phyloP scores from a whole-genome alignment of 768 basidiomycete species.

The Russula olivacea region DNA sequence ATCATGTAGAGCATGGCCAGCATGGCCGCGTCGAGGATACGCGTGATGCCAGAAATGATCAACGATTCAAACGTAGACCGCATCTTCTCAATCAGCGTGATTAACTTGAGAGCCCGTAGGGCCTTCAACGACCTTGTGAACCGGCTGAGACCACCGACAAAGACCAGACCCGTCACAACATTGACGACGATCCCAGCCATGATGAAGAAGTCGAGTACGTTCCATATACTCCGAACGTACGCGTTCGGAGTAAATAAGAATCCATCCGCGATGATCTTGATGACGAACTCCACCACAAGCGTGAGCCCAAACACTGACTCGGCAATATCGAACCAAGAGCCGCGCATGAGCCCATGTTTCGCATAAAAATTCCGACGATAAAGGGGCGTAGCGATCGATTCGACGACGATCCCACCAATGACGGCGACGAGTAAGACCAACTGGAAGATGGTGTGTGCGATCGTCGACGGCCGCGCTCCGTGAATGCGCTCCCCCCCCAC shows the following conservation, averaged over 20 bases:
- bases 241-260: slow-evolving; percentile 88
- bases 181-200: slow-evolving; percentile 73
- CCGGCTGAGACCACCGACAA: slow-evolving; percentile 75
- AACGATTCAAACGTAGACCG: slow-evolving; percentile 80
- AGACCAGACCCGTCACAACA: slow-evolving; percentile 61
- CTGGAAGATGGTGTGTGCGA: slow-evolving; percentile 69
- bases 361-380: slow-evolving; percentile 72
- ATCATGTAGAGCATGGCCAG: slow-evolving; percentile 90
- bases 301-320: slow-evolving; percentile 66
- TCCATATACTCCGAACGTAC: slow-evolving; percentile 89
- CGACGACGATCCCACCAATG: slow-evolving; percentile 74
- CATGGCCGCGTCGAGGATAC: slow-evolving; percentile 85
- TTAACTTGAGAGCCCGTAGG: slow-evolving; percentile 78
- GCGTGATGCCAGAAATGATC: slow-evolving; percentile 76
- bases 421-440: slow-evolving; percentile 68
- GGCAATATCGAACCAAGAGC: slow-evolving; percentile 83
- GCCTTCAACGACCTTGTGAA: slow-evolving; percentile 82
- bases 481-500: slow-evolving; percentile 83
- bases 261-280: slow-evolving; percentile 92
- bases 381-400: slow-evolving; percentile 74
- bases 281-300: slow-evolving; percentile 74
- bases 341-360: slow-evolving; percentile 51
- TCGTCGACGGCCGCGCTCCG: slow-evolving; percentile 61
- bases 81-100: slow-evolving; percentile 84
- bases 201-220: slow-evolving; percentile 82